Base-by-base conservation (phyloP, 345 rosid genomes). In the Euphorbia peplus region DNA sequence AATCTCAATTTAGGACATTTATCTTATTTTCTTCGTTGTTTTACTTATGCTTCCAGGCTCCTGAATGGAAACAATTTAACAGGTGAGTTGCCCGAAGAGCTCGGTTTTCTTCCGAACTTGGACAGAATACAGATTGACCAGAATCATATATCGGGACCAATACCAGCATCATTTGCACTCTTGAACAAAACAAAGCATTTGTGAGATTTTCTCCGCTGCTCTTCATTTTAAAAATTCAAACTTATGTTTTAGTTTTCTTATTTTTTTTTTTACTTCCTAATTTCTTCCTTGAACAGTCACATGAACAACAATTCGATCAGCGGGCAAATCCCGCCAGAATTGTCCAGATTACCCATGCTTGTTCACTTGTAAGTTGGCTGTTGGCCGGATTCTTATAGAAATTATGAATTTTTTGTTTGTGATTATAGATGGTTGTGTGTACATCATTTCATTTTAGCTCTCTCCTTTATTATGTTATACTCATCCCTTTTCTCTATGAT, bases 291-390 rank as follows among this genome's bases (percentile, higher is more conserved):
- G 79, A 73, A 67, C 87, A 95, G 97, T 84, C 99, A 95, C 84
- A 87, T 95, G 97, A 95, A 95, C 75, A 95, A 95, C 80, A 95
- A 95, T 78, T 95, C 97, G 55, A 83, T 95, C 37, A 91, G 96
- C 41, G 99, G 99, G 29, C 89, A 83, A 82, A 88, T 95, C 69
- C 99, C 99, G 0, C 81, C 86, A 1, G 97, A 91, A 73, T 82
- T 95, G 51, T 86, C 96, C 66, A 85, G 80, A 78, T 74, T 95
- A 66, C 95, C 97, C 0, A 79, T 35, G 47, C 93, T 95, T 75
- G 81, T 91, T 83, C 99, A 95, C 91, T 75, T 95, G 99, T 95
- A 87, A 91, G 97, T 84, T 66, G 59, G 56, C 69, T 46, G 13
- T 63, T 52, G 60, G 35, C 75, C 47, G 62, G 64, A 68, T 52